Evolutionary conservation across 2,329 filamentous ascomycete species (phyloP).

Genomic region (Calonectria multiphialidica): DNA sequence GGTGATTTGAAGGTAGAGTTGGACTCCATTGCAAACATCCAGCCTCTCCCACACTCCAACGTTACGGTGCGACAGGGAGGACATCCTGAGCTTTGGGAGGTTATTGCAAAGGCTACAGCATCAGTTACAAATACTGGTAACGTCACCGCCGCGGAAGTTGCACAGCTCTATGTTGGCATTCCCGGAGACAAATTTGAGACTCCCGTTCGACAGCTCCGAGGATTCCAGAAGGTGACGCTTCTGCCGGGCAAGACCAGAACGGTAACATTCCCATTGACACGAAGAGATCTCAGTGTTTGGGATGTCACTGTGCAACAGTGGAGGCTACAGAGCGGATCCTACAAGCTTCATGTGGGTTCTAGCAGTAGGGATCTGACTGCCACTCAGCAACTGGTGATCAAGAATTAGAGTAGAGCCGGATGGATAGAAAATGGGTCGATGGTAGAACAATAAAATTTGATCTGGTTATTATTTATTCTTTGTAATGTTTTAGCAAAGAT

Average conservation of each 20-base stretch:
- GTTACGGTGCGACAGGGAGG: neutral
- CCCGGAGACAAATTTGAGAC: neutral
- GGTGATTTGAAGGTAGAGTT: neutral
- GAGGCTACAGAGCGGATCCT: conserved; percentile 27
- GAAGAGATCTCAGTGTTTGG: conserved; percentile 61
- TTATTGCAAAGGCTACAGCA: neutral
- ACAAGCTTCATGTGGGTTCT: neutral
- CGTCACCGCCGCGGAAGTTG: neutral
- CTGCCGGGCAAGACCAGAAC: conserved; percentile 51
- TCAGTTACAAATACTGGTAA: neutral
- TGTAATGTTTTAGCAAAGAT: too few species aligned
- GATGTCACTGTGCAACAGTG: conserved; percentile 54
- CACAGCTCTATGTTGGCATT: neutral
- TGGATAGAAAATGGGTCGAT: too few species aligned
- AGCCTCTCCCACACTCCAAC: neutral
- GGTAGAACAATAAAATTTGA: neutral
- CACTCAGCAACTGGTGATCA: neutral
- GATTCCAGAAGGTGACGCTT: conserved; percentile 61
- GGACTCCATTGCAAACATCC: neutral
- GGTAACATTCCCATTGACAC: conserved; percentile 57
- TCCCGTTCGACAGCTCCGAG: conserved; percentile 48
- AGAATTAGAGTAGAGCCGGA: neutral
- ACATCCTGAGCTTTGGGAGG: conserved; percentile 4
- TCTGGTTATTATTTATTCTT: neutral
- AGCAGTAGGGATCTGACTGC: neutral